Base-by-base conservation (phyloP, 192 early-diverging fungal genomes). In the Podila minutissima region DNA sequence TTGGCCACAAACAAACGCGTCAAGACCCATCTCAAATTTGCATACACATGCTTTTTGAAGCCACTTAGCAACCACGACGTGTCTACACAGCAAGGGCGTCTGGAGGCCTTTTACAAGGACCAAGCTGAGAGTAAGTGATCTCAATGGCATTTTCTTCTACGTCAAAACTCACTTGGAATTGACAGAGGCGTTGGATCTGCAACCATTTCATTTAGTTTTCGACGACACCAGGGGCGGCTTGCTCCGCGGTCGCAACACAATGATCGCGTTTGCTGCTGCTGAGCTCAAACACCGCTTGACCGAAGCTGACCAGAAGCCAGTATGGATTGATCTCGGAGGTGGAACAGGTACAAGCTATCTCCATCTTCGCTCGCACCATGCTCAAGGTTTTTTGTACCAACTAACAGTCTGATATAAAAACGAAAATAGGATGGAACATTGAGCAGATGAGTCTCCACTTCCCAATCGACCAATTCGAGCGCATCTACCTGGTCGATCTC, bases 91-190 rank as follows among this genome's bases (percentile, higher is more conserved):
- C 93, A 95, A 66, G 84, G 84, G 33, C 89, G 94, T 19, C 82
- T 96, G 35, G 93, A 96, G 75, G 83, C 86, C 48, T 96, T 96
- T 82, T 96, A 96, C 76, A 85, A 90, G 71, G 90, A 91, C 61
- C 94, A 95, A 69, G 94, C 95, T 19, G 87, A 89, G 13, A 82
- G 88, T 89, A 74, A 77, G 83, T 72, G 15, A 12, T 1, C 35
- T 37, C 35, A 37, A 11, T 37, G 4, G 35, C 35, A 37, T 37
- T 37, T 37, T 37, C 35, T 37, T 11, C 10, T 37, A 37, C 35
- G 1, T 10, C 10, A 37, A 37, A 37, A 37, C 0, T 10, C 9
- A 37, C 10, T 37, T 11, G 35, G 10, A 61, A 19, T 48, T 46
- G 1, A 37, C 35, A 11, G 35, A 37, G 35, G 1, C 10, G 35